phyloP scores from a whole-genome alignment of 805 yeast genomes.

The Metschnikowia amazonensis region DNA sequence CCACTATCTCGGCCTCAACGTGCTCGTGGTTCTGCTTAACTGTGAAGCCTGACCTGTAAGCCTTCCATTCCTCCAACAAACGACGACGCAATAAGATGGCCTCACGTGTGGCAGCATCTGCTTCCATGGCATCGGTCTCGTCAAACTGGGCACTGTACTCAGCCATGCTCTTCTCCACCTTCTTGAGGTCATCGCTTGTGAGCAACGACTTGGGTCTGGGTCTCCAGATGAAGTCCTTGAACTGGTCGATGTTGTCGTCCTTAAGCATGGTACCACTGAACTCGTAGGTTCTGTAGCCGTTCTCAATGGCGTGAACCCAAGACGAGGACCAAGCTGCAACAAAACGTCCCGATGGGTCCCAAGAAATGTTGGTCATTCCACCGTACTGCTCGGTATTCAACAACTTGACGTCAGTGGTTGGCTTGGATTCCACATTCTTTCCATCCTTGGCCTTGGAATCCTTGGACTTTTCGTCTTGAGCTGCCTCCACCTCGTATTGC shows the following conservation, averaged over 20 bases:
- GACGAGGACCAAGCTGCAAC: conserved; percentile 83
- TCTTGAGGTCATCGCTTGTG: conserved; percentile 76
- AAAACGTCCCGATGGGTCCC: conserved; percentile 97
- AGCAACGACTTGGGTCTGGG: conserved; percentile 87
- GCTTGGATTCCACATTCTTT: conserved; percentile 21
- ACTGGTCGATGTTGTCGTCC: conserved; percentile 75
- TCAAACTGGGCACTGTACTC: conserved; percentile 92
- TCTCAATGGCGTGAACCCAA: conserved; percentile 80
- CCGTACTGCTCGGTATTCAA: conserved; percentile 61
- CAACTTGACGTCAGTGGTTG: conserved; percentile 40
- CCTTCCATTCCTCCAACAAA: conserved; percentile 78
- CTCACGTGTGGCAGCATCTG: conserved; percentile 86
- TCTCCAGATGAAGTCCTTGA: conserved; percentile 93
- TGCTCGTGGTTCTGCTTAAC: conserved; percentile 40
- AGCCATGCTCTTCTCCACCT: conserved; percentile 82
- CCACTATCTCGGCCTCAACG: conserved; percentile 52
- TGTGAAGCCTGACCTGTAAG: conserved; percentile 57
- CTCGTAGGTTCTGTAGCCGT: conserved; percentile 87
- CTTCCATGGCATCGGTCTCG: conserved; percentile 93
- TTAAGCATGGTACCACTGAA: conserved; percentile 72
- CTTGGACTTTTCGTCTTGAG: not conserved
- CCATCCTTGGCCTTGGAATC: conserved; percentile 25
- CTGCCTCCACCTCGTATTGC: conserved; percentile 61
- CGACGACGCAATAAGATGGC: conserved; percentile 79
- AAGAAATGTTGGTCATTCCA: conserved; percentile 77